Evolutionary conservation across 2,329 filamentous ascomycete genomes (phyloP), one percentile per base, ranked within the genome.

Genomic region (Cadophora sp.): DNA sequence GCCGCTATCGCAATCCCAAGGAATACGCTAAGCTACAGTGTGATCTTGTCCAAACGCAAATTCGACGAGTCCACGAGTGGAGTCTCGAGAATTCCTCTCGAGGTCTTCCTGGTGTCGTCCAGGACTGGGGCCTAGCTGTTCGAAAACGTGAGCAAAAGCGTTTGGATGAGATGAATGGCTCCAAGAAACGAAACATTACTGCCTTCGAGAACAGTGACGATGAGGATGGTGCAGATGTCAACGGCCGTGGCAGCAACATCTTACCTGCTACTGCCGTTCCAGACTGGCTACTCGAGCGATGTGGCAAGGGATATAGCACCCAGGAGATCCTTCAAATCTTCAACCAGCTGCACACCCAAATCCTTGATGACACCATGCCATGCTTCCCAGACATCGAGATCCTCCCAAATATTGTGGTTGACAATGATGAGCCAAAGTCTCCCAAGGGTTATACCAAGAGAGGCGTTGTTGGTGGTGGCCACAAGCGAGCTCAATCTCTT

Each of bases 81-180:
- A 87, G 84, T 68, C 80, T 85, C 37, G 74, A 79, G 3, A 88
- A 89, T 68, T 73, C 79, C 46, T 74, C 71, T 14, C 73, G 70
- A 0, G 79, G 78, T 0, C 68, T 75, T 22, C 73, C 79, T 1
- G 84, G 84, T 0, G 80, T 86, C 2, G 83, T 91, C 4, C 79
- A 81, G 27, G 81, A 83, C 72, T 93, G 91, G 86, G 84, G 86
- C 1, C 79, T 93, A 7, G 84, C 84, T 6, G 83, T 90, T 59
- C 84, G 89, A 55, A 90, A 90, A 79, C 86, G 90, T 16, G 89
- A 92, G 76, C 83, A 88, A 74, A 83, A 85, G 72, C 84, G 88
- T 4, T 79, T 88, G 8, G 82, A 84, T 68, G 80, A 81, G 62
- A 76, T 79, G 2, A 74, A 68, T 48, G 70, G 70, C 24, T 74